Evolutionary conservation across 139 green algal species (phyloP).

Genomic region (Chlorella sp.): DNA sequence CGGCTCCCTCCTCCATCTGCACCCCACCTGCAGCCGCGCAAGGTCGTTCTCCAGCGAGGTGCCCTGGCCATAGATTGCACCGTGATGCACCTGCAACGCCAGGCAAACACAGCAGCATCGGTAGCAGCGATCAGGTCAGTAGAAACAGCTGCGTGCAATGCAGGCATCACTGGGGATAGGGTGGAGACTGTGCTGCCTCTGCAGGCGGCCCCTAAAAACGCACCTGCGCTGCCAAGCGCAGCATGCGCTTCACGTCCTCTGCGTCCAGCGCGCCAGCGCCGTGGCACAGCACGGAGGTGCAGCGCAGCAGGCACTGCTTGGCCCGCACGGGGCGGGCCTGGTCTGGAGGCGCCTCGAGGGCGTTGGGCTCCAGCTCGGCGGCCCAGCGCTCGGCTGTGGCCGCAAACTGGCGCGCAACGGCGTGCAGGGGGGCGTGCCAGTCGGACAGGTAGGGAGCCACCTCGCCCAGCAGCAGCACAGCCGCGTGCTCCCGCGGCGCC

Average conservation of each 20-base stretch:
- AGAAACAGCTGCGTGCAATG: too few relatives aligned
- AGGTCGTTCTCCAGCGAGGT: background rate
- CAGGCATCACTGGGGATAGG: too few relatives aligned
- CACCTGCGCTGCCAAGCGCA: slow-evolving; percentile 3
- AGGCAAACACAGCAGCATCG: too few relatives aligned
- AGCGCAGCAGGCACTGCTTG: slow-evolving; percentile 29
- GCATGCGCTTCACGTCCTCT: slow-evolving; percentile 15
- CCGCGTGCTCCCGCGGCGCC: slow-evolving; percentile 29
- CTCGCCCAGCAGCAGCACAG: slow-evolving; percentile 49
- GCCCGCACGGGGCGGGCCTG: slow-evolving; percentile 9
- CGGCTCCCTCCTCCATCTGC: too few relatives aligned
- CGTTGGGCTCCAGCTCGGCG: slow-evolving; percentile 29
- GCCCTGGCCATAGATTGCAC: slow-evolving; percentile 28
- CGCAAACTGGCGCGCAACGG: slow-evolving; percentile 46
- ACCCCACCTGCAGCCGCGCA: slow-evolving; percentile 12
- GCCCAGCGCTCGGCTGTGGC: slow-evolving; percentile 34
- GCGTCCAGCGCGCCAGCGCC: background rate
- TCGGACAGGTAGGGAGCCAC: slow-evolving; percentile 43
- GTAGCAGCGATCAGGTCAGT: too few relatives aligned
- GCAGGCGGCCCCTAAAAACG: background rate
- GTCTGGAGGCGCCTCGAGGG: background rate
- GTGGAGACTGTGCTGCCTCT: too few relatives aligned
- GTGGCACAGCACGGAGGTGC: slow-evolving; percentile 33
- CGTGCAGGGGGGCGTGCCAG: slow-evolving; percentile 4
- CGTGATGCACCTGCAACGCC: slow-evolving; percentile 38